Conservation (phyloP, 768 basidiomycete genomes). For the Trametes maxima region DNA sequence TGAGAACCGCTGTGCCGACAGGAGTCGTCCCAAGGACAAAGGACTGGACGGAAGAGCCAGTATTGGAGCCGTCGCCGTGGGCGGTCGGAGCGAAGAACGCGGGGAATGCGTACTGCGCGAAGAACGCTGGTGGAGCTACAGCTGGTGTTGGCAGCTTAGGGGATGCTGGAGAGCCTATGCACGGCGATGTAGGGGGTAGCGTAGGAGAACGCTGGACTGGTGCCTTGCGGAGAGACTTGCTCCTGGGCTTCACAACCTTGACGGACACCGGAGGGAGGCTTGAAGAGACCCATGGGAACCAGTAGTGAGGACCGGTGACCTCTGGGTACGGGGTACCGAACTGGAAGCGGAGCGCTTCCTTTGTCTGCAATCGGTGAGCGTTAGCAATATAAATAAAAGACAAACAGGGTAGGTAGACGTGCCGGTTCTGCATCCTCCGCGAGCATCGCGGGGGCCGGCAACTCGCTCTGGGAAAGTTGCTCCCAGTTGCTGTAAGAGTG, state of each 20-base stretch:
- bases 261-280: neutral
- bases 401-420: neutral
- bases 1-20: neutral
- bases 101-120: neutral
- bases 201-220: neutral
- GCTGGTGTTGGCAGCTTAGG: neutral
- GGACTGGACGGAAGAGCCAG: neutral
- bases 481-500: neutral
- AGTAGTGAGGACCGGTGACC: constrained; percentile 4
- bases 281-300: constrained; percentile 14
- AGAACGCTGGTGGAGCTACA: constrained; percentile 4
- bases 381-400: neutral
- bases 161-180: neutral
- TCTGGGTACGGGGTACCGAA: constrained; percentile 8
- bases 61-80: neutral
- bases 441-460: neutral
- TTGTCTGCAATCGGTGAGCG: neutral
- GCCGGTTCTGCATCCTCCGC: neutral
- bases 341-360: neutral
- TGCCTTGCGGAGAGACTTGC: too few relatives aligned
- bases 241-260: too few relatives aligned
- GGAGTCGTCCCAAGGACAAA: neutral
- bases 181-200: neutral
- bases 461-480: constrained; percentile 3
- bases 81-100: constrained; percentile 1